phyloP scores from a whole-genome alignment of 176 grass and related monocot genomes.

The Oryza meyeriana region DNA sequence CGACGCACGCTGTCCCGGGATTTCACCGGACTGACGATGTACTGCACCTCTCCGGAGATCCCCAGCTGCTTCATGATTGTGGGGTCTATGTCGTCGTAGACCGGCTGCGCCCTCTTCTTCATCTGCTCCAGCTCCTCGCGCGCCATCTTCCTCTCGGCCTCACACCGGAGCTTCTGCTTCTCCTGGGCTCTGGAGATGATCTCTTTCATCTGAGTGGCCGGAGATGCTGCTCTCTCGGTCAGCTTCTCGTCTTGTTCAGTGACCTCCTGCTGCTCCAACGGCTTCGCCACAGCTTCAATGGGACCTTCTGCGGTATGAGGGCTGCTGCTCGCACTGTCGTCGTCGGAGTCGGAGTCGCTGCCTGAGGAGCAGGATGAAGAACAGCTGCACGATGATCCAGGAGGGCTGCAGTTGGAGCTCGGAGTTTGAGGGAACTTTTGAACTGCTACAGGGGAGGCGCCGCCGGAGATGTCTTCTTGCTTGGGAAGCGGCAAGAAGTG shows the following conservation, averaged over 20 bases:
- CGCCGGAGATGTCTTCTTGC: not conserved
- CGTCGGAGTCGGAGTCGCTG: not conserved
- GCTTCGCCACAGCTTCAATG: not conserved
- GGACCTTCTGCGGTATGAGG: not conserved
- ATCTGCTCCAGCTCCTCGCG: not conserved
- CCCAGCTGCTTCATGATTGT: not conserved
- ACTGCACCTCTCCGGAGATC: not conserved
- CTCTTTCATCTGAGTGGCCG: not conserved
- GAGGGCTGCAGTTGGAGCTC: not conserved
- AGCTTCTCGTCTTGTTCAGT: not conserved
- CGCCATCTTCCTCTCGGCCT: not conserved
- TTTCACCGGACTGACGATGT: not conserved
- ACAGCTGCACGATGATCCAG: not conserved
- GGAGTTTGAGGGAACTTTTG: not conserved
- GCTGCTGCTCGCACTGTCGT: not conserved
- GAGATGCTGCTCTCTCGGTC: not conserved
- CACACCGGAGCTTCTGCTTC: not conserved
- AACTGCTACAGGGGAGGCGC: not conserved
- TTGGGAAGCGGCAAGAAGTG: not conserved
- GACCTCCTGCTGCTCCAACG: not conserved
- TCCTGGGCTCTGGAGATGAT: not conserved
- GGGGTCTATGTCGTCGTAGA: not conserved
- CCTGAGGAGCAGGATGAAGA: not conserved
- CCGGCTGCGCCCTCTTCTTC: not conserved
- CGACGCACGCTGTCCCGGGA: not conserved